Evolutionary conservation across 2,329 filamentous ascomycete genomes (phyloP).

Genomic region (Hypoxylon sp.): DNA sequence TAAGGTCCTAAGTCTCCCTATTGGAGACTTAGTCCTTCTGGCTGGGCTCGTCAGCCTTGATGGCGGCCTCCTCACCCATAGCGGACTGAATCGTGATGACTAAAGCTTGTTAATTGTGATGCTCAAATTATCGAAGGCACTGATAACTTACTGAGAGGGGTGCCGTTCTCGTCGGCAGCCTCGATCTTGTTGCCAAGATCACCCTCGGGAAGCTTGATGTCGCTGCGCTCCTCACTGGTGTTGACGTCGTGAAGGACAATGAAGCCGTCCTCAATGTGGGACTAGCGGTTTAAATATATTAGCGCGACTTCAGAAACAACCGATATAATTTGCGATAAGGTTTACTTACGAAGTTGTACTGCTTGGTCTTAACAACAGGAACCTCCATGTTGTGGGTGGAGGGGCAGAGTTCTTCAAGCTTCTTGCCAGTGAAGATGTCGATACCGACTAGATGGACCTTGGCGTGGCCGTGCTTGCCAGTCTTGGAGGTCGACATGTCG

Average conservation of each 20-base stretch:
- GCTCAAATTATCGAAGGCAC: background rate
- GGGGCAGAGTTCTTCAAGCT: slow-evolving; percentile 98
- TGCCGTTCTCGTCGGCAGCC: slow-evolving; percentile 86
- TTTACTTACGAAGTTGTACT: slow-evolving; percentile 70
- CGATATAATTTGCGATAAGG: background rate
- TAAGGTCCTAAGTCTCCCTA: slow-evolving; percentile 23
- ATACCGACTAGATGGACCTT: slow-evolving; percentile 99
- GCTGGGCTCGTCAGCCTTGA: slow-evolving; percentile 95
- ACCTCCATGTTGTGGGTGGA: slow-evolving; percentile 99
- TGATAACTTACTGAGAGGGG: slow-evolving; percentile 86
- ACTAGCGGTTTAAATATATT: slow-evolving; percentile 70
- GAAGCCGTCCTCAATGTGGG: slow-evolving; percentile 94
- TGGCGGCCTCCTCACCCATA: slow-evolving; percentile 94
- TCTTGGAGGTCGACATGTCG: slow-evolving; percentile 99
- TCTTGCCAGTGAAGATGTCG: slow-evolving; percentile 99
- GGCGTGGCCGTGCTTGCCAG: slow-evolving; percentile 99
- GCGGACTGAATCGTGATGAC: slow-evolving; percentile 93
- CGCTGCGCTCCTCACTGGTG: slow-evolving; percentile 86
- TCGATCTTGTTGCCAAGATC: slow-evolving; percentile 91
- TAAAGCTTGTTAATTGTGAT: slow-evolving; percentile 57
- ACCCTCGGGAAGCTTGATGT: slow-evolving; percentile 92
- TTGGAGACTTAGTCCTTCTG: slow-evolving; percentile 53
- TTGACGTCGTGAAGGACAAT: slow-evolving; percentile 92
- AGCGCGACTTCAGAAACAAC: slow-evolving; percentile 8
- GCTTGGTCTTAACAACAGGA: slow-evolving; percentile 97